phyloP scores from a whole-genome alignment of 129 eudicot species.

The Sambucus nigra region DNA sequence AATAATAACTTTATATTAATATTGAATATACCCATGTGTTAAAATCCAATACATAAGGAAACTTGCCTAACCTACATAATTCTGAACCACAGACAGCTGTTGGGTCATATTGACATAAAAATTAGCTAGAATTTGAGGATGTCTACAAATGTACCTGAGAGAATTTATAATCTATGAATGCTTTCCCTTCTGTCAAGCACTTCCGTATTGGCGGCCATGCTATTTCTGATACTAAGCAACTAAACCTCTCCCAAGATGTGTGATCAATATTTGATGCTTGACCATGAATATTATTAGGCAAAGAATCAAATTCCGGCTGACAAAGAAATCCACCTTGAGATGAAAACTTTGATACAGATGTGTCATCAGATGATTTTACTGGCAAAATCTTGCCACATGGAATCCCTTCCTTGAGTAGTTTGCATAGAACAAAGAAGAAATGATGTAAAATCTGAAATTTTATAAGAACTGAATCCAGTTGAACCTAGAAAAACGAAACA shows the following conservation, averaged over 20 bases:
- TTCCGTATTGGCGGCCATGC: slow-evolving; percentile 70
- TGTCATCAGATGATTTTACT: slow-evolving; percentile 22
- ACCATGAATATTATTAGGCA: slow-evolving; percentile 15
- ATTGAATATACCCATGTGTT: too few relatives aligned
- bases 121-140: too few relatives aligned
- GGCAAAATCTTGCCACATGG: slow-evolving; percentile 14
- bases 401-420: slow-evolving; percentile 75
- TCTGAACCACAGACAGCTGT: too few relatives aligned
- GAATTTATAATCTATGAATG: slow-evolving; percentile 51
- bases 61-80: too few relatives aligned
- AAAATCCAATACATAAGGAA: too few relatives aligned
- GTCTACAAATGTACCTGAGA: slow-evolving; percentile 56
- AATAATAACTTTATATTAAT: neutral
- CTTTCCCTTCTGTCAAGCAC: slow-evolving; percentile 75
- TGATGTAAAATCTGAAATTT: slow-evolving; percentile 69
- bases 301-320: slow-evolving; percentile 44
- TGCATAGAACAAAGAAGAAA: slow-evolving; percentile 82
- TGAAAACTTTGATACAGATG: slow-evolving; percentile 28
- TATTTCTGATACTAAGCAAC: slow-evolving; percentile 50
- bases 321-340: slow-evolving; percentile 83
- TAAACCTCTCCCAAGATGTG: slow-evolving; percentile 47
- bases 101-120: too few relatives aligned
- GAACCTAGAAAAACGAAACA: slow-evolving; percentile 46
- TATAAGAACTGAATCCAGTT: slow-evolving; percentile 53
- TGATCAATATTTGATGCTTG: slow-evolving; percentile 33